Evolutionary conservation across 768 basidiomycete species (phyloP).

Genomic region (Rhodotorula babjevae): DNA sequence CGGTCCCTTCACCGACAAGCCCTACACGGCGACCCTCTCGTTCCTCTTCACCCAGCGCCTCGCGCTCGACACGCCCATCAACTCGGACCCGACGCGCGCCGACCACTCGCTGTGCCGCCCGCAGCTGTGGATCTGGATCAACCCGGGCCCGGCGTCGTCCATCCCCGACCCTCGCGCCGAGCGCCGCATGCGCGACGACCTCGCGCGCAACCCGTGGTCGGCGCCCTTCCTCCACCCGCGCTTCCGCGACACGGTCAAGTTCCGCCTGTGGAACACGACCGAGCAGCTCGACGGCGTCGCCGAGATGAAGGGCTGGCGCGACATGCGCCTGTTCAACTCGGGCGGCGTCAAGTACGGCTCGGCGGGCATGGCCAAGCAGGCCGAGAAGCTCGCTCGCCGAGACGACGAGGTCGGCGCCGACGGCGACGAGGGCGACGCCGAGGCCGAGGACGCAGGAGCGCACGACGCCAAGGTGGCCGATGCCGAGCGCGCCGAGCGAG

Average conservation of each 20-base stretch:
- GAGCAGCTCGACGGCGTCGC: constrained; percentile 88
- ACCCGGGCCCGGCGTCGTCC: constrained; percentile 89
- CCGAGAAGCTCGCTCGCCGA: constrained; percentile 13
- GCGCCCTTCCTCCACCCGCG: constrained; percentile 88
- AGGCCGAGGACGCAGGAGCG: constrained; percentile 1
- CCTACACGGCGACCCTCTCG: constrained; percentile 87
- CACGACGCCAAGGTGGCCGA: constrained; percentile 20
- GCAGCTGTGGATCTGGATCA: constrained; percentile 97
- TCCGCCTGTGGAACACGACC: constrained; percentile 97
- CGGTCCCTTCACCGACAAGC: constrained; percentile 96
- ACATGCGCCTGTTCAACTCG: constrained; percentile 76
- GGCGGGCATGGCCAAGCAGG: constrained; percentile 23
- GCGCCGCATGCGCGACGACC: constrained; percentile 73
- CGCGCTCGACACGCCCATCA: constrained; percentile 53
- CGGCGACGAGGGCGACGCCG: neutral
- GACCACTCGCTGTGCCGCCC: constrained; percentile 65
- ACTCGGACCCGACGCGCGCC: constrained; percentile 46
- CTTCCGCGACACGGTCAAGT: constrained; percentile 86
- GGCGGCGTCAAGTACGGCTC: constrained; percentile 63
- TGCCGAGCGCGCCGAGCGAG: constrained; percentile 15
- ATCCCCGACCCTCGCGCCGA: constrained; percentile 77
- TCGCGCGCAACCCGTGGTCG: constrained; percentile 82
- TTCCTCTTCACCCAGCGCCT: constrained; percentile 95
- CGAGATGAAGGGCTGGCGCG: constrained; percentile 84
- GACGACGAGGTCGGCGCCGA: constrained; percentile 26